Evolutionary conservation across 305 asterid species (phyloP).

Genomic region (Fraxinus dipetala): DNA sequence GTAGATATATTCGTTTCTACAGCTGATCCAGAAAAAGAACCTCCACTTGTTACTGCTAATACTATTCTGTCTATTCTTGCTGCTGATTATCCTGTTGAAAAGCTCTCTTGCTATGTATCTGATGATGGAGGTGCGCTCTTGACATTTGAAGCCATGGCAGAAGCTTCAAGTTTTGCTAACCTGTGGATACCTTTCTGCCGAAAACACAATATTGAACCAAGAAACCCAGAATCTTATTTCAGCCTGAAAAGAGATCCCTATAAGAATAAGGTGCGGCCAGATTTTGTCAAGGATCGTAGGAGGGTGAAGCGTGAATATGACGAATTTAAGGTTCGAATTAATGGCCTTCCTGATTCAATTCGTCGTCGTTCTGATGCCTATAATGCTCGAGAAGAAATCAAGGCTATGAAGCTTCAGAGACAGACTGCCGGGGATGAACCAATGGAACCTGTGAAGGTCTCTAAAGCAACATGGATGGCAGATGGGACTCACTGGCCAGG

Average conservation of each 20-base stretch:
- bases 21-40: slow-evolving; percentile 36
- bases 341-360: slow-evolving; percentile 87
- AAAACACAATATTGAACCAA: slow-evolving; percentile 27
- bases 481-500: slow-evolving; percentile 99
- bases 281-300: slow-evolving; percentile 70
- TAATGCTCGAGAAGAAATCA: slow-evolving; percentile 92
- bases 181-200: slow-evolving; percentile 31
- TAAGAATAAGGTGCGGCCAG: slow-evolving; percentile 29
- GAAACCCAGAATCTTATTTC: slow-evolving; percentile 33
- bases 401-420: slow-evolving; percentile 78
- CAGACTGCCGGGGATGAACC: slow-evolving; percentile 66
- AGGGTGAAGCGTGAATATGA: slow-evolving; percentile 92
- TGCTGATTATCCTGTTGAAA: slow-evolving; percentile 31
- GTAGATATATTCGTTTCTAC: slow-evolving; percentile 32
- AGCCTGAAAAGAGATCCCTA: slow-evolving; percentile 27
- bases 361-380: slow-evolving; percentile 95
- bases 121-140: slow-evolving; percentile 34
- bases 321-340: slow-evolving; percentile 88
- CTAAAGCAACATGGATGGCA: slow-evolving; percentile 97
- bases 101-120: slow-evolving; percentile 32
- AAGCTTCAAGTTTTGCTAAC: slow-evolving; percentile 33
- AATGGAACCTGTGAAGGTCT: slow-evolving; percentile 68
- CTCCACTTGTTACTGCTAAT: slow-evolving; percentile 32
- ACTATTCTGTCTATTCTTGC: slow-evolving; percentile 35
- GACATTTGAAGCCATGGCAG: slow-evolving; percentile 34